A percentile compares a stretch with the other conserved stretches of the same genome.
Evolutionary conservation across 2,329 filamentous ascomycete genomes (phyloP).

Genomic region (Acrodontium crateriforme): DNA sequence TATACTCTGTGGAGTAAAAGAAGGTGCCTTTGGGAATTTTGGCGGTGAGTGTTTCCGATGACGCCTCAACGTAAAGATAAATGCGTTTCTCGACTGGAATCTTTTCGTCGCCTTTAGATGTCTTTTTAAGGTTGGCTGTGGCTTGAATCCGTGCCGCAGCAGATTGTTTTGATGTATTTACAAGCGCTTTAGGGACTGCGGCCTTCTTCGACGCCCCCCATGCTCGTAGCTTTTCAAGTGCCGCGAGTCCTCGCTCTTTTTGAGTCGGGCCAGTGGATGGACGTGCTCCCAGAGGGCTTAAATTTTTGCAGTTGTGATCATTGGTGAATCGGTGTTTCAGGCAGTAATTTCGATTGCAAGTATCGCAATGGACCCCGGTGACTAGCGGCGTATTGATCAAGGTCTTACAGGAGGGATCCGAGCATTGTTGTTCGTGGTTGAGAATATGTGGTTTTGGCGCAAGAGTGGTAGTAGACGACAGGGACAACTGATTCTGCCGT

Average conservation of each 20-base stretch:
- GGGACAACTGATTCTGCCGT: slow-evolving; percentile 23
- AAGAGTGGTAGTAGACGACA: slow-evolving; percentile 12
- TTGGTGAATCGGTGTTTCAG: slow-evolving; percentile 62
- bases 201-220: slow-evolving; percentile 61
- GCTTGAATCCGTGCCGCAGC: slow-evolving; percentile 53
- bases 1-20: slow-evolving; percentile 56
- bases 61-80: slow-evolving; percentile 82
- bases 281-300: slow-evolving; percentile 46
- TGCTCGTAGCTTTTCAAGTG: slow-evolving; percentile 61
- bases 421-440: slow-evolving; percentile 55
- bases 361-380: slow-evolving; percentile 56
- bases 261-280: slow-evolving; percentile 30
- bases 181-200: slow-evolving; percentile 24
- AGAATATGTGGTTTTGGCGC: slow-evolving; percentile 40
- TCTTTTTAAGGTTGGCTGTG: slow-evolving; percentile 67
- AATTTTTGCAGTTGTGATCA: slow-evolving; percentile 72
- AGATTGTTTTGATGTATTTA: slow-evolving; percentile 44
- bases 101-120: slow-evolving; percentile 80
- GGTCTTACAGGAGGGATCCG: slow-evolving; percentile 52
- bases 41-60: slow-evolving; percentile 67
- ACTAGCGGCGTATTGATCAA: slow-evolving; percentile 54
- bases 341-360: slow-evolving; percentile 62
- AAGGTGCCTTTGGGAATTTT: slow-evolving; percentile 56
- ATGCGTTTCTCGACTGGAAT: slow-evolving; percentile 70
- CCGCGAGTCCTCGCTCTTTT: slow-evolving; percentile 54